Base-by-base conservation (phyloP, 2,329 filamentous ascomycete genomes). In the Anisogramma anomala region DNA sequence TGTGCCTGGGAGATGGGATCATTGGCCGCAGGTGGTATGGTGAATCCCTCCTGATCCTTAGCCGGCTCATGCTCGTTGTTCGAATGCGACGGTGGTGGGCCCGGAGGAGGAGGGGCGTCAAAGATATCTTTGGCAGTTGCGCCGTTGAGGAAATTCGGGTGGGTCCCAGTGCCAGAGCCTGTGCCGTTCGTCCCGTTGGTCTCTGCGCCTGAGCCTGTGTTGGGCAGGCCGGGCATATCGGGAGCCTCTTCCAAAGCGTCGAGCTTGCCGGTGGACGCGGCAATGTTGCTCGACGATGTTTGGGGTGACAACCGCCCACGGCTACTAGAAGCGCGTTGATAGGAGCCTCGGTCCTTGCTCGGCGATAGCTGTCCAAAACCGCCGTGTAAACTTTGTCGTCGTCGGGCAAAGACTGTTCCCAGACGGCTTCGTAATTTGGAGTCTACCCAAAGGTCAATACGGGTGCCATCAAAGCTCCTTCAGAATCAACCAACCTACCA, bases 11-110 rank as follows among this genome's bases (percentile, higher is more conserved):
- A 81, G 43, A 89, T 82, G 3, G 77, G 68, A 56, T 80, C 67
- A 50, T 78, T 69, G 51, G 69, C 67, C 1, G 74, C 65, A 0
- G 76, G 69, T 0, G 81, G 83, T n/a, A 89, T 72, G 3, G 72
- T 81, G 55, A 79, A 91, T 6, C 84, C 85, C 49, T 93, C 84
- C 0, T 75, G 65, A 55, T 91, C 85, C 55, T 77, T 84, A 15
- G 63, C 60, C 41, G 69, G 56, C 42, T 64, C 56, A 1, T 50
- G 48, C 7, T 58, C 42, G 13, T 60, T 56, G 38, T 57, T 58
- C 41, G 58, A 58, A 33, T 69, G 67, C 3, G 64, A 62, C 2
- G 68, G 66, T 2, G 73, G 69, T 17, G 71, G 66, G 0, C 69
- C 69, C 2, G 68, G 62, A 13, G 72, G 71, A 22, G 72, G 66